Conservation (phyloP, 208 protist species). For the Trypanosoma platydactyli region DNA sequence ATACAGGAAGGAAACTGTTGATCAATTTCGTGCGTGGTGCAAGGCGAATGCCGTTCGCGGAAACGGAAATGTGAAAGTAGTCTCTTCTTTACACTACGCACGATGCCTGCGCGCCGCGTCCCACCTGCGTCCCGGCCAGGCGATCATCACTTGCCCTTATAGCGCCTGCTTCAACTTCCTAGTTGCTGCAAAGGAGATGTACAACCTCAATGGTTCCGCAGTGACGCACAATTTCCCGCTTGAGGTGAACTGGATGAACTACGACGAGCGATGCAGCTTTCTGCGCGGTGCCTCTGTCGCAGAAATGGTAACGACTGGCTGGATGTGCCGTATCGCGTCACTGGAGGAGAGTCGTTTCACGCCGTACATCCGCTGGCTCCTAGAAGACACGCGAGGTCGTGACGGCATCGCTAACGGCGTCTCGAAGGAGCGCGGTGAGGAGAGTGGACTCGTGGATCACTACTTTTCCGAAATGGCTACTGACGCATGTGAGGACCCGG, state of each 20-base stretch:
- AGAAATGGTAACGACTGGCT: conserved; percentile 73
- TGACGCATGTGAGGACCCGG: conserved; percentile 83
- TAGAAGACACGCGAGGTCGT: conserved; percentile 83
- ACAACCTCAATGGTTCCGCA: conserved; percentile 19
- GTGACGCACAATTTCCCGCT: conserved; percentile 56
- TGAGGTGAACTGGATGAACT: conserved; percentile 89
- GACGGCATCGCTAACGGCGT: conserved; percentile 81
- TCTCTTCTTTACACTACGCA: conserved; percentile 61
- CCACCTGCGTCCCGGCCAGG: conserved; percentile 61
- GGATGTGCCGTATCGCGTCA: conserved; percentile 79
- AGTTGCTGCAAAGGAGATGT: conserved; percentile 69
- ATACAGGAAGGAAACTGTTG: conserved; percentile 74
- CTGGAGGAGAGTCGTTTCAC: conserved; percentile 67
- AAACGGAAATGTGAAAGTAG: conserved; percentile 75
- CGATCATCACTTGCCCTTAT: conserved; percentile 71
- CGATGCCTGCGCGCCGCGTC: conserved; percentile 66
- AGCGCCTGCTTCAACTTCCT: conserved; percentile 82
- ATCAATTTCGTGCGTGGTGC: conserved; percentile 74
- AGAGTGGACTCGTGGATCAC: conserved; percentile 69
- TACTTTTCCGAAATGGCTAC: conserved; percentile 84
- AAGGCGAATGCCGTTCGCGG: conserved; percentile 56
- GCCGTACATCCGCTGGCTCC: conserved; percentile 75
- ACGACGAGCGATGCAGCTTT: conserved; percentile 65
- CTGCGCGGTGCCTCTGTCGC: conserved; percentile 46
- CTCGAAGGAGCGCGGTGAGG: conserved; percentile 71